phyloP scores from a whole-genome alignment of 2,329 filamentous ascomycete species.

The Hymenoscyphus linearis region DNA sequence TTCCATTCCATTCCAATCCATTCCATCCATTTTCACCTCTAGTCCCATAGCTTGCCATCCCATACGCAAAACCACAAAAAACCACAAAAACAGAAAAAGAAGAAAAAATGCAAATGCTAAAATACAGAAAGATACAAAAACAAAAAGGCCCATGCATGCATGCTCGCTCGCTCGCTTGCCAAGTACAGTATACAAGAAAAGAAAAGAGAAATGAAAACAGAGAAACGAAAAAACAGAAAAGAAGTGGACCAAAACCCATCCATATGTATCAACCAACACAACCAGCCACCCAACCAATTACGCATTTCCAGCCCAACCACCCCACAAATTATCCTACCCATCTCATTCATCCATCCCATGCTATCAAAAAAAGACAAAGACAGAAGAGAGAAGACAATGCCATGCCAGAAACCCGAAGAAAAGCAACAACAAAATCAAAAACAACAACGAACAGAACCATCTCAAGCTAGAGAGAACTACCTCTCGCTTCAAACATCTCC shows the following conservation, averaged over 20 bases:
- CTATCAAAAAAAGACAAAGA: background rate
- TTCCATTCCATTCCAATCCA: too few species aligned
- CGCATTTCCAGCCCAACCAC: background rate
- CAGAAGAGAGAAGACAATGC: background rate
- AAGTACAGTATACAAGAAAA: background rate
- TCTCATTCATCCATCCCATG: background rate
- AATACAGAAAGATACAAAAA: too few species aligned
- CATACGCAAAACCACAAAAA: background rate
- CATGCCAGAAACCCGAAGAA: too few species aligned
- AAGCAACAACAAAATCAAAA: background rate
- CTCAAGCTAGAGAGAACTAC: constrained; percentile 25
- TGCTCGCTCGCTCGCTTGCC: background rate
- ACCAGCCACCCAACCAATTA: background rate
- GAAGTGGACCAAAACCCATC: background rate
- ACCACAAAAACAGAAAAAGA: background rate
- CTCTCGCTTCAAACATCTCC: constrained; percentile 15
- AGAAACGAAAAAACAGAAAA: background rate
- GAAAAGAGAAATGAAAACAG: background rate
- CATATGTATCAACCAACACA: background rate
- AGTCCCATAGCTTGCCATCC: background rate
- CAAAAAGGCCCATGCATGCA: too few species aligned
- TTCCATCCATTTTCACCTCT: background rate
- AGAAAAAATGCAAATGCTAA: background rate
- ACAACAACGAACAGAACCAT: background rate
- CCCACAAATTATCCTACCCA: background rate